These are phyloP conservation scores for Pseudozyma sp. DNA, from an alignment of 1,284 basidiomycete genomes.

Conservation along the genomic window DNA sequence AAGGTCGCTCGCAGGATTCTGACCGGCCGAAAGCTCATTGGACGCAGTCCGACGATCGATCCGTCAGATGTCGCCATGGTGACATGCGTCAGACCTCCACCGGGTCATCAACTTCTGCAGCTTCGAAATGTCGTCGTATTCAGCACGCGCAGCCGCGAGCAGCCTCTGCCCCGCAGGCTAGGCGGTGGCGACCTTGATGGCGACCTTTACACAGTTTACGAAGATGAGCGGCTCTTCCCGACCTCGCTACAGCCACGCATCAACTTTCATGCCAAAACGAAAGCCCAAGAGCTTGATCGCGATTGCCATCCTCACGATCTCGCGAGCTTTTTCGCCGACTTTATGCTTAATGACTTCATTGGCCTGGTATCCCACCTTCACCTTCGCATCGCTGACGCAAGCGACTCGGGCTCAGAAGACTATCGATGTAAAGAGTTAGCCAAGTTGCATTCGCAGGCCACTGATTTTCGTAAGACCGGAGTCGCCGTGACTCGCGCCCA, in stretches of 20 bases:
- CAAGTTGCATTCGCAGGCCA: conserved; percentile 76
- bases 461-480: conserved; percentile 67
- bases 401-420: conserved; percentile 73
- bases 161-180: conserved; percentile 38
- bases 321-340: conserved; percentile 79
- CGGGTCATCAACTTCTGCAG: conserved; percentile 39
- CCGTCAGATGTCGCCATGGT: conserved; percentile 47
- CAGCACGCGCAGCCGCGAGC: conserved; percentile 19
- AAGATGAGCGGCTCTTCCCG: conserved; percentile 72
- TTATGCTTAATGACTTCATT: conserved; percentile 73
- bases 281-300: conserved; percentile 72
- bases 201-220: conserved; percentile 71
- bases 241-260: conserved; percentile 63
- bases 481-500: conserved; percentile 15
- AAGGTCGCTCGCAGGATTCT: conserved; percentile 24
- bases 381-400: conserved; percentile 79
- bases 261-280: conserved; percentile 71
- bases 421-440: conserved; percentile 76
- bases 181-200: conserved; percentile 54
- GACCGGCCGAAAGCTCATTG: conserved; percentile 38
- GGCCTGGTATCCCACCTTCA: conserved; percentile 74
- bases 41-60: conserved; percentile 46
- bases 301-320: conserved; percentile 76
- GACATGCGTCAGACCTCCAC: conserved; percentile 30
- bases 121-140: conserved; percentile 54